A percentile compares a stretch with the other conserved stretches of the same genome.
Evolutionary conservation across 345 rosid genomes (phyloP).

Genomic region (Excoecaria agallocha): DNA sequence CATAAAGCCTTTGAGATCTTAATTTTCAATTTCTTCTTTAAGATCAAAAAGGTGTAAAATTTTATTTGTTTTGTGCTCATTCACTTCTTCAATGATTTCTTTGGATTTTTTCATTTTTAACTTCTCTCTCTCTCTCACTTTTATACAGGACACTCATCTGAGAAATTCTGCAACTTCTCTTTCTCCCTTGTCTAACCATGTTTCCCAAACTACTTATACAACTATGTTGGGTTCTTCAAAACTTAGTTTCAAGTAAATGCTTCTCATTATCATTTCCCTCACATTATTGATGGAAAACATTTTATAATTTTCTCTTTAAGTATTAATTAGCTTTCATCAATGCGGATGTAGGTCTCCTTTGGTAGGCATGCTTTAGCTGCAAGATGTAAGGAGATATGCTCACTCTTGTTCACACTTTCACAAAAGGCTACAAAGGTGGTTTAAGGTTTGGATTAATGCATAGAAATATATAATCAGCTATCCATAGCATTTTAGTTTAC

Average conservation of each 20-base stretch:
- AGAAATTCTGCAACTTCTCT: constrained; percentile 31
- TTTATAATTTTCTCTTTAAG: neutral
- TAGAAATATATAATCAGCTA: neutral
- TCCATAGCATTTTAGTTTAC: constrained; percentile 11
- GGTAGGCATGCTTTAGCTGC: constrained; percentile 48
- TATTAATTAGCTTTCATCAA: constrained; percentile 26
- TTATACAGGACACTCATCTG: constrained; percentile 14
- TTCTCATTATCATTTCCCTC: neutral
- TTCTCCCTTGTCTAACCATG: constrained; percentile 27
- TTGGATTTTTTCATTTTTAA: no score
- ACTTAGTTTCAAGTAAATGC: constrained; percentile 46
- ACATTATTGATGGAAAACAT: constrained; percentile 7
- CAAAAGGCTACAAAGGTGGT: constrained; percentile 39
- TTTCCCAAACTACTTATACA: constrained; percentile 24
- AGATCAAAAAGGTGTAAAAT: neutral
- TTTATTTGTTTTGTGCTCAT: no score
- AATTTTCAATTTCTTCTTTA: neutral
- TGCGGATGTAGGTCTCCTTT: constrained; percentile 53
- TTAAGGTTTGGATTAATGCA: constrained; percentile 41
- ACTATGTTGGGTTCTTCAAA: constrained; percentile 7
- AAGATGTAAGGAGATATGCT: constrained; percentile 56
- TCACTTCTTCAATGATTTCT: no score
- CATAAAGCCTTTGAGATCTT: neutral
- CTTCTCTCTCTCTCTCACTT: neutral
- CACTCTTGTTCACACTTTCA: constrained; percentile 51